Evolutionary conservation across 148 eudicot genomes (phyloP).

Genomic region (Dianthus caryophyllus): DNA sequence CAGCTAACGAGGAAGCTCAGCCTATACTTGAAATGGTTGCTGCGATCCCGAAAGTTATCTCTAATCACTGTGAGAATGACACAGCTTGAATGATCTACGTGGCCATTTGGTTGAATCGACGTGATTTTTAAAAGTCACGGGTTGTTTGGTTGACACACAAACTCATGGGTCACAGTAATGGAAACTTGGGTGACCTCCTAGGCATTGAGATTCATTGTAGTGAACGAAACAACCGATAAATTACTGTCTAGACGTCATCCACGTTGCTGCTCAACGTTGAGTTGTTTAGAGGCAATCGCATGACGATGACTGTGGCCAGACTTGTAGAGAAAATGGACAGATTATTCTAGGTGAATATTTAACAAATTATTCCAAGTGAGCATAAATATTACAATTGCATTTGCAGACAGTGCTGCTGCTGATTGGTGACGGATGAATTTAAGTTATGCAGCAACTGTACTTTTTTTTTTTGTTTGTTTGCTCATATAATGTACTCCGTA

Average conservation of each 20-base stretch:
- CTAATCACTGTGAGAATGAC: constrained; percentile 21
- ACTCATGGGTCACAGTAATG: too few species aligned
- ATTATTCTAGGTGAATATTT: background rate
- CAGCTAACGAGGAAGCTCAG: constrained; percentile 48
- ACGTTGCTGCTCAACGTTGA: constrained; percentile 1
- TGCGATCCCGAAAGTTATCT: constrained; percentile 28
- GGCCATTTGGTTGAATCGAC: too few species aligned
- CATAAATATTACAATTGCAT: background rate
- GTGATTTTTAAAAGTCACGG: too few species aligned
- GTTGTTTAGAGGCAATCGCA: background rate
- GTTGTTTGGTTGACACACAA: too few species aligned
- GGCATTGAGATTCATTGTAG: too few species aligned
- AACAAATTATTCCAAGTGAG: constrained; percentile 10
- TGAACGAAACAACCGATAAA: background rate
- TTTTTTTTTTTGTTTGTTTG: background rate
- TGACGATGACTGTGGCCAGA: background rate
- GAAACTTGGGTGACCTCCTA: too few species aligned
- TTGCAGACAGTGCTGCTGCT: background rate
- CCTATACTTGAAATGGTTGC: constrained; percentile 61
- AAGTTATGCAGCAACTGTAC: background rate
- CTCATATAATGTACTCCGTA: background rate
- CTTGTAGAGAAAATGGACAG: constrained; percentile 13
- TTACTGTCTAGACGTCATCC: background rate
- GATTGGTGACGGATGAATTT: background rate
- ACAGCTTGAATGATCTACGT: constrained; percentile 3